These are phyloP conservation scores for Mollisia scopiformis DNA, from an alignment of 2,329 filamentous ascomycete species.

Conservation along the genomic window DNA sequence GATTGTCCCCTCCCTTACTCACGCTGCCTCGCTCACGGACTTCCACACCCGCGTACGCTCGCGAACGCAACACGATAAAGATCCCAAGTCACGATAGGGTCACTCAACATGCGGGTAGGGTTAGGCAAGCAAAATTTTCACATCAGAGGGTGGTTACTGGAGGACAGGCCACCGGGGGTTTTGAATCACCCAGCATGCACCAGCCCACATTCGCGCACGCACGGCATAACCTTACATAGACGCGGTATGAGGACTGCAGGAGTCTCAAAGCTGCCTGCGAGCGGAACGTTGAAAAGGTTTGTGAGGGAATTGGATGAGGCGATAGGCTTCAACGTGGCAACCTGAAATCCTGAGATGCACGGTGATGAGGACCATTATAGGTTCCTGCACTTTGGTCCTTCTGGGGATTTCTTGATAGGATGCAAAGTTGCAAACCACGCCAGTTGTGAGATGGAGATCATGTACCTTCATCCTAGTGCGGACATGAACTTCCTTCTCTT, in stretches of 20 bases:
- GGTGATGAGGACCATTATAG: neutral
- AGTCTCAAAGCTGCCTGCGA: neutral
- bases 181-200: no score
- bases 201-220: no score
- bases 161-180: no score
- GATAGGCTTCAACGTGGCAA: neutral
- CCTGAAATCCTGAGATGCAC: neutral
- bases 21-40: neutral
- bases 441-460: neutral
- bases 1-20: neutral
- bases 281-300: neutral
- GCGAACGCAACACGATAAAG: neutral
- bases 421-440: neutral
- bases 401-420: neutral
- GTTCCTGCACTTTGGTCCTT: neutral
- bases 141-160: neutral
- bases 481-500: neutral
- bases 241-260: neutral
- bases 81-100: neutral
- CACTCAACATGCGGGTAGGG: neutral
- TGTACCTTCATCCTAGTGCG: neutral
- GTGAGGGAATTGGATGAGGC: neutral
- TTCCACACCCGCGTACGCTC: neutral
- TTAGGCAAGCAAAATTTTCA: neutral
- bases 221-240: no score